phyloP scores from a whole-genome alignment of 805 yeast species.

The Vanderwaltozyma polyspora region DNA sequence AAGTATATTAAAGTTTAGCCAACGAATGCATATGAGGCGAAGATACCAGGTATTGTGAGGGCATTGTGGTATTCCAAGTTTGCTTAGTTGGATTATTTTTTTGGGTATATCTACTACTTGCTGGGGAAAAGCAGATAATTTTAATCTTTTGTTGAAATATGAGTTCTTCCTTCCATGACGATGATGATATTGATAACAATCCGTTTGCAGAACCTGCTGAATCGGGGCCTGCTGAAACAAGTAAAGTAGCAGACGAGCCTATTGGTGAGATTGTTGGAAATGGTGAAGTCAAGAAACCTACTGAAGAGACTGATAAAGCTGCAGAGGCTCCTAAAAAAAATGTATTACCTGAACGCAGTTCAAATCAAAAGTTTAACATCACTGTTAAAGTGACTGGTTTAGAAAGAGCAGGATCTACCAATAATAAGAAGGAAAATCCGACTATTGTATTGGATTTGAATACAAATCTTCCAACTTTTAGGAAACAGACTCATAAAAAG shows the following conservation, averaged over 20 bases:
- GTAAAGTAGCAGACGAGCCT: background rate
- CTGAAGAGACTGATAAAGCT: background rate
- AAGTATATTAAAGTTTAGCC: too few species aligned
- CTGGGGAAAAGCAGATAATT: too few species aligned
- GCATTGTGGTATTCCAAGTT: too few species aligned
- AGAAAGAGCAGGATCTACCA: slow-evolving; percentile 46
- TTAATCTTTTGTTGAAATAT: too few species aligned
- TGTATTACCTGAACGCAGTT: slow-evolving; percentile 6
- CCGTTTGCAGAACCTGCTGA: slow-evolving; percentile 44
- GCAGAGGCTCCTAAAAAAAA: background rate
- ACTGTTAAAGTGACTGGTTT: slow-evolving; percentile 50
- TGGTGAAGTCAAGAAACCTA: slow-evolving; percentile 1
- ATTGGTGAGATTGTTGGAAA: slow-evolving; percentile 1
- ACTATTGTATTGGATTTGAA: slow-evolving; percentile 59
- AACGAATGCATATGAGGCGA: too few species aligned
- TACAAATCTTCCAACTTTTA: slow-evolving; percentile 63
- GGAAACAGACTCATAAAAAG: slow-evolving; percentile 59
- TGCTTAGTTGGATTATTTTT: too few species aligned
- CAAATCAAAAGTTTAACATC: slow-evolving; percentile 29
- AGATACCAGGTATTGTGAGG: too few species aligned
- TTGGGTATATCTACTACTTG: too few species aligned
- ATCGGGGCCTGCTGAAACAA: slow-evolving; percentile 6
- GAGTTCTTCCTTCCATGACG: background rate
- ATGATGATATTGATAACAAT: slow-evolving; percentile 49
- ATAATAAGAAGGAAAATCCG: slow-evolving; percentile 63